A percentile compares a stretch with the other conserved stretches of the same genome.
These are phyloP conservation scores for Aspergillus tanneri DNA, from an alignment of 2,329 filamentous ascomycete genomes.

Conservation along the genomic window DNA sequence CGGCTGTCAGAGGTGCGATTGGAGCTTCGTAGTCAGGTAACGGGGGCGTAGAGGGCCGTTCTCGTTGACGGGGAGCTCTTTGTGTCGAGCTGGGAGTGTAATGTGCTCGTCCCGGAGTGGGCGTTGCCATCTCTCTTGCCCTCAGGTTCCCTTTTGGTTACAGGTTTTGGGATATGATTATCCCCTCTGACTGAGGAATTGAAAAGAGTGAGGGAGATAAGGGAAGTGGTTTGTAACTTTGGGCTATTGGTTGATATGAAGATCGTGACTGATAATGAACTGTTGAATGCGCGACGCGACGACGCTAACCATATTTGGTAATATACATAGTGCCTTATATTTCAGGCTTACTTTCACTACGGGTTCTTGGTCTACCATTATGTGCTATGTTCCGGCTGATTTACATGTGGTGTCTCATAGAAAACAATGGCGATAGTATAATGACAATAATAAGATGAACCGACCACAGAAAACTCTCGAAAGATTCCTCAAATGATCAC, in stretches of 20 bases:
- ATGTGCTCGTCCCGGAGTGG: slow-evolving; percentile 5
- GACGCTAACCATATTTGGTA: slow-evolving; percentile 35
- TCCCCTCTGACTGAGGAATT: too few relatives aligned
- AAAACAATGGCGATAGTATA: not conserved
- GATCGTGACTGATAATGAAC: slow-evolving; percentile 10
- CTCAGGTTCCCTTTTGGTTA: not conserved
- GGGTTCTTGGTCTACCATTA: too few relatives aligned
- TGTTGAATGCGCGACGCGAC: slow-evolving; percentile 31
- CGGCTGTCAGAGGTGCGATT: slow-evolving; percentile 50
- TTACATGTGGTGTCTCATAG: too few relatives aligned
- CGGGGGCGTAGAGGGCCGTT: slow-evolving; percentile 43
- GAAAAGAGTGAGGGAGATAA: not conserved
- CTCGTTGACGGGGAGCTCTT: too few relatives aligned
- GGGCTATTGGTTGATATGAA: not conserved
- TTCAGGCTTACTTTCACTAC: too few relatives aligned
- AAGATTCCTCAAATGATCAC: slow-evolving; percentile 34
- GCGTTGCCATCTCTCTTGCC: not conserved
- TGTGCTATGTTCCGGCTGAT: too few relatives aligned
- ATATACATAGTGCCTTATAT: too few relatives aligned
- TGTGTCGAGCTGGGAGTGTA: too few relatives aligned
- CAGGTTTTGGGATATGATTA: slow-evolving; percentile 1
- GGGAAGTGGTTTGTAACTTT: not conserved
- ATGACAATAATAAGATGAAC: too few relatives aligned
- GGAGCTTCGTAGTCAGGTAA: slow-evolving; percentile 59
- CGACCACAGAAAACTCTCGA: too few relatives aligned